A percentile compares a stretch with the other conserved stretches of the same genome.
Evolutionary conservation across 2,329 filamentous ascomycete species (phyloP).

Genomic region (Aspergillus tanneri): DNA sequence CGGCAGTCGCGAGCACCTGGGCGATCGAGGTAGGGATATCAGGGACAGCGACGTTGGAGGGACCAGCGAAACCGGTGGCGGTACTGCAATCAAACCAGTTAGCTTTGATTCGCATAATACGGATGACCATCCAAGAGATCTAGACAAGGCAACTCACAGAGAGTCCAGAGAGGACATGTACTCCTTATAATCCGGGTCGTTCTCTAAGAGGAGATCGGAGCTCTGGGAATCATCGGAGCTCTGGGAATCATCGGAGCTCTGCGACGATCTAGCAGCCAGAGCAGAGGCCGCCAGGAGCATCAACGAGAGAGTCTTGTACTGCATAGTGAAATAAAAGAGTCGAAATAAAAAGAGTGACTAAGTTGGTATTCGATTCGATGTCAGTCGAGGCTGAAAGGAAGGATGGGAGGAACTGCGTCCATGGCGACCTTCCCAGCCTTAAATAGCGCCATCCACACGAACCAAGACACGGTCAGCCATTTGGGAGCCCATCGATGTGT

Average conservation of each 20-base stretch:
- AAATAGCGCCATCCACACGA: no score
- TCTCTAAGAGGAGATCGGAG: slow-evolving; percentile 4
- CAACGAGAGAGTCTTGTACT: slow-evolving; percentile 25
- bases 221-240: slow-evolving; percentile 10
- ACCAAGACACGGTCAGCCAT: no score
- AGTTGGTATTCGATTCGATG: no score
- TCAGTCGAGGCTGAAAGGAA: no score
- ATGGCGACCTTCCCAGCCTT: no score
- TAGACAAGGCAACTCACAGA: slow-evolving; percentile 4
- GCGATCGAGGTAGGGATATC: slow-evolving; percentile 22
- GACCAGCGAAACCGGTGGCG: neutral
- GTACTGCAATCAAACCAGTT: slow-evolving; percentile 6
- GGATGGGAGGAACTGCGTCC: no score
- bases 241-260: slow-evolving; percentile 10
- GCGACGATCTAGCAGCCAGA: slow-evolving; percentile 18
- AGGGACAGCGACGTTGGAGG: neutral
- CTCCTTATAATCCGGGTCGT: slow-evolving; percentile 1
- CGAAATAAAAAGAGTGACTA: neutral
- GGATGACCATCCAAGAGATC: neutral
- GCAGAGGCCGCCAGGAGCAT: slow-evolving; percentile 23
- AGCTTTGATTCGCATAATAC: no score
- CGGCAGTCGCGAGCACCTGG: slow-evolving; percentile 25
- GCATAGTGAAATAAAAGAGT: slow-evolving; percentile 18
- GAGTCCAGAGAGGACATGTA: slow-evolving; percentile 4
- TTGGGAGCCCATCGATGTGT: no score